These are phyloP conservation scores for Hanseniaspora valbyensis DNA, from an alignment of 805 yeast genomes.

Conservation along the genomic window DNA sequence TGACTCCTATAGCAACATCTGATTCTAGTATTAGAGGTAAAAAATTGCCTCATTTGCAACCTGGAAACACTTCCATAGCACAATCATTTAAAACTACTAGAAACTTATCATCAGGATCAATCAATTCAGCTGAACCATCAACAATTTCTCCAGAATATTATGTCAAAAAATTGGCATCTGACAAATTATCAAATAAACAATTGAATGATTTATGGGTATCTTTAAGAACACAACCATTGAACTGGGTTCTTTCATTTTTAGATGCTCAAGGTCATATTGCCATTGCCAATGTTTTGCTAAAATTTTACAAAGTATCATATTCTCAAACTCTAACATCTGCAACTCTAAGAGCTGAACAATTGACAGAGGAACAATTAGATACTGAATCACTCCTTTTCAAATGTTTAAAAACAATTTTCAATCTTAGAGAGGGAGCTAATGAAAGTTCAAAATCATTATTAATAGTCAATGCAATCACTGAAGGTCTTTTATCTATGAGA, in stretches of 20 bases:
- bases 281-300: slow-evolving; percentile 54
- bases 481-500: slow-evolving; percentile 65
- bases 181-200: slow-evolving; percentile 55
- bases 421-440: slow-evolving; percentile 51
- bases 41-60: neutral
- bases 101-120: slow-evolving; percentile 22
- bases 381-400: slow-evolving; percentile 66
- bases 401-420: slow-evolving; percentile 65
- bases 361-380: slow-evolving; percentile 42
- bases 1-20: no score
- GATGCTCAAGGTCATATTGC: slow-evolving; percentile 72
- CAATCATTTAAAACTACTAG: slow-evolving; percentile 4
- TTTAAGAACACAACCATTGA: slow-evolving; percentile 73
- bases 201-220: slow-evolving; percentile 83
- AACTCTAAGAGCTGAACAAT: slow-evolving; percentile 23
- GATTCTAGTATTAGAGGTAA: neutral
- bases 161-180: slow-evolving; percentile 61
- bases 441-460: slow-evolving; percentile 38
- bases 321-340: slow-evolving; percentile 23
- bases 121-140: slow-evolving; percentile 26
- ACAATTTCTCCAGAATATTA: slow-evolving; percentile 58
- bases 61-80: slow-evolving; percentile 8
- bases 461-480: slow-evolving; percentile 50
- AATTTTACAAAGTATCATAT: slow-evolving; percentile 29
- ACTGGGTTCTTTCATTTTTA: slow-evolving; percentile 74